phyloP scores from a whole-genome alignment of 495 filamentous ascomycete genomes.

The Annulohypoxylon moriforme region DNA sequence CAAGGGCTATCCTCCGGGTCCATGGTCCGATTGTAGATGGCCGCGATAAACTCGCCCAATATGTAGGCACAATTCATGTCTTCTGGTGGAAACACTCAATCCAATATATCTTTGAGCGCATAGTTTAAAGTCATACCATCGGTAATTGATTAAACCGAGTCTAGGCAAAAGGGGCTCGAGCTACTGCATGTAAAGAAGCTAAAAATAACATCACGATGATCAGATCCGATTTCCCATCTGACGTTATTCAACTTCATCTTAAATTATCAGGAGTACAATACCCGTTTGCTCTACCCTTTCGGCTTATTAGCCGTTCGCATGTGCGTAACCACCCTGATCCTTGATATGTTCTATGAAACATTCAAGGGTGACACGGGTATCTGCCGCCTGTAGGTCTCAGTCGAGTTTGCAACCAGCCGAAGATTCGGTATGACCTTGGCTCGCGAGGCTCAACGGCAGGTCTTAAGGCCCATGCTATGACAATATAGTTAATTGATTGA shows the following conservation, averaged over 20 bases:
- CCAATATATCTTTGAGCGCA: not conserved
- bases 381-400: constrained; percentile 10
- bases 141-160: not conserved
- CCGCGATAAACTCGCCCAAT: too few species aligned
- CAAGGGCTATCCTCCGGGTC: not conserved
- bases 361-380: not conserved
- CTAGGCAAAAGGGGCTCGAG: not conserved
- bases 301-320: not conserved
- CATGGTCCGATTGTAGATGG: not conserved
- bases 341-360: not conserved
- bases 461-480: not conserved
- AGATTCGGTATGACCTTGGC: not conserved
- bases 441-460: constrained; percentile 5
- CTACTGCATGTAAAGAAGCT: constrained; percentile 13
- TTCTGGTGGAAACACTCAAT: not conserved
- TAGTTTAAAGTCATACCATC: not conserved
- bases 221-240: constrained; percentile 14
- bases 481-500: not conserved
- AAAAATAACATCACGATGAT: constrained; percentile 24
- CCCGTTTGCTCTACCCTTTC: not conserved
- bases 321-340: not conserved
- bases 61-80: too few species aligned
- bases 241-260: constrained; percentile 16
- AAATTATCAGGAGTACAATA: constrained; percentile 23
- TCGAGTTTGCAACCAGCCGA: constrained; percentile 1